Percentiles rank a stretch among this genome's conserved stretches.
These are phyloP conservation scores for Komagataella ulmi DNA, from an alignment of 805 yeast species.

Conservation along the genomic window DNA sequence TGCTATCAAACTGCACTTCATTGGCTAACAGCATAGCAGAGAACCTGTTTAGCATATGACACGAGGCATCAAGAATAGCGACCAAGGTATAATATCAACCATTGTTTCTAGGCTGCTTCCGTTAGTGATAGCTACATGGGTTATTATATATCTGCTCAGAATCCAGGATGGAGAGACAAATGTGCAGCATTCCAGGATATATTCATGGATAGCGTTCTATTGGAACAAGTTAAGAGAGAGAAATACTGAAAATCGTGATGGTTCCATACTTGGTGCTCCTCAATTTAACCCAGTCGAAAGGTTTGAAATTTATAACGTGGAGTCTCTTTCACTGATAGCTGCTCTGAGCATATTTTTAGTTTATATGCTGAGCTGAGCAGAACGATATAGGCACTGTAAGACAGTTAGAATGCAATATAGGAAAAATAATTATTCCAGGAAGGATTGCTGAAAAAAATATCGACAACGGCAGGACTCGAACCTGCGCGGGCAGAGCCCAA, in stretches of 20 bases:
- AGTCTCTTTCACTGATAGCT: background rate
- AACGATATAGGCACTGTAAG: background rate
- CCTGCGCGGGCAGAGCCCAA: slow-evolving; percentile 6
- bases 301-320: background rate
- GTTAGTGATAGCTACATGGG: background rate
- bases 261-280: background rate
- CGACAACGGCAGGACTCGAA: slow-evolving; percentile 6
- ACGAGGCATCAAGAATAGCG: background rate
- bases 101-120: background rate
- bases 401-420: background rate
- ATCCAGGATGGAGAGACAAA: background rate
- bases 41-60: background rate
- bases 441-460: background rate
- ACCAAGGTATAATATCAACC: background rate
- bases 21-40: background rate
- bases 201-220: background rate
- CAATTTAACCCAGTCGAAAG: background rate
- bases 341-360: background rate
- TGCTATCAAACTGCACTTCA: background rate
- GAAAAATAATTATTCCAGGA: background rate
- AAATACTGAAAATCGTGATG: background rate
- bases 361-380: background rate
- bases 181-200: background rate
- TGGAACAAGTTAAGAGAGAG: background rate
- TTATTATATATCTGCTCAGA: background rate